Evolutionary conservation across 768 basidiomycete species (phyloP).

Genomic region (Solioccasus polychromus): DNA sequence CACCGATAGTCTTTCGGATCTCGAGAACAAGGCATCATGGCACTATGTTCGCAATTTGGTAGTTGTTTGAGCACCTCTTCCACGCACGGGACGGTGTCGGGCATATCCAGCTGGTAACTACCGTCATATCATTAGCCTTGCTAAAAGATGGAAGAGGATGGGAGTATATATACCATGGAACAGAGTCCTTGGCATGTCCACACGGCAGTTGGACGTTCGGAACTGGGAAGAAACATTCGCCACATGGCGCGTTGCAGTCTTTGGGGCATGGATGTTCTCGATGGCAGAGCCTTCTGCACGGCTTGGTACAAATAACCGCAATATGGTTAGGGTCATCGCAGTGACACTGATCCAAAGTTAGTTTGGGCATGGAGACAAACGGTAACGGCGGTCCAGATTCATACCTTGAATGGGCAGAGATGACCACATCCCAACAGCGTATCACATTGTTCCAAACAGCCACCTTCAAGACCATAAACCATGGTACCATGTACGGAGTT

Average conservation of each 20-base stretch:
- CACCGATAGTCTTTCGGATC: slow-evolving; percentile 43
- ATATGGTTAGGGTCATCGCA: slow-evolving; percentile 56
- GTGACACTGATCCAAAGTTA: slow-evolving; percentile 49
- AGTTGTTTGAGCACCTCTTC: slow-evolving; percentile 43
- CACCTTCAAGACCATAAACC: slow-evolving; percentile 38
- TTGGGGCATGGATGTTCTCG: slow-evolving; percentile 58
- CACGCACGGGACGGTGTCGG: slow-evolving; percentile 43
- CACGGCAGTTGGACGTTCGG: slow-evolving; percentile 52
- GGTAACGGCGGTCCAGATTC: too few relatives aligned
- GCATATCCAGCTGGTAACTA: slow-evolving; percentile 46
- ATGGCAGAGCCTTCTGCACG: slow-evolving; percentile 51
- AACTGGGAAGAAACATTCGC: slow-evolving; percentile 48
- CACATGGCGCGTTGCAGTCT: slow-evolving; percentile 51
- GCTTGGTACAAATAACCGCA: slow-evolving; percentile 43
- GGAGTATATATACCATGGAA: slow-evolving; percentile 46
- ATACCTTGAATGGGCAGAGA: slow-evolving; percentile 61
- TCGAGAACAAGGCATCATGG: slow-evolving; percentile 45
- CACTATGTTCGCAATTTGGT: slow-evolving; percentile 52
- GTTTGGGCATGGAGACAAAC: neutral
- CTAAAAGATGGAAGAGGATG: neutral
- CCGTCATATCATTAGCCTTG: neutral
- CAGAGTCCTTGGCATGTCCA: slow-evolving; percentile 43
- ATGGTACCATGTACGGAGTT: neutral
- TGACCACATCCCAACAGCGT: slow-evolving; percentile 59
- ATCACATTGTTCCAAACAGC: slow-evolving; percentile 59